Evolutionary conservation across 768 basidiomycete genomes (phyloP).

Genomic region (Suillus sp.): DNA sequence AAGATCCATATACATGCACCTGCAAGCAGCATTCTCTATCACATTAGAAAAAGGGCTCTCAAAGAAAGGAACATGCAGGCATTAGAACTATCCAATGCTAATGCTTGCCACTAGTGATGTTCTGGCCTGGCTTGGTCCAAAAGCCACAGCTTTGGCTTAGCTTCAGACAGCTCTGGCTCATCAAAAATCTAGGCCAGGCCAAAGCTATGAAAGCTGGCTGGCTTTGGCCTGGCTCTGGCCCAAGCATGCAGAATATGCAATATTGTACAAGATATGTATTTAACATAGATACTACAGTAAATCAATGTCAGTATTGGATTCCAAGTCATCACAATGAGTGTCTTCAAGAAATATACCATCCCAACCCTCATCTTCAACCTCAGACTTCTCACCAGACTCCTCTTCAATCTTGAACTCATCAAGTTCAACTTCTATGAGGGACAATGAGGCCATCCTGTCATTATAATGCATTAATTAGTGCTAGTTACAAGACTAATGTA

Average conservation of each 20-base stretch:
- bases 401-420: not conserved
- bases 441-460: too few relatives aligned
- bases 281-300: too few relatives aligned
- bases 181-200: not conserved
- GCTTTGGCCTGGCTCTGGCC: slow-evolving; percentile 14
- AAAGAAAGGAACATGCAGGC: too few relatives aligned
- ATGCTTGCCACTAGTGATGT: too few relatives aligned
- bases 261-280: too few relatives aligned
- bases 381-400: not conserved
- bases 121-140: slow-evolving; percentile 29
- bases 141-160: slow-evolving; percentile 28
- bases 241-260: slow-evolving; percentile 10
- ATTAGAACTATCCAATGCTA: too few relatives aligned
- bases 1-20: too few relatives aligned
- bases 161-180: slow-evolving; percentile 21
- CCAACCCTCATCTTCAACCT: not conserved
- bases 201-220: slow-evolving; percentile 18
- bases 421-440: not conserved
- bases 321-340: not conserved
- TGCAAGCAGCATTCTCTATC: too few relatives aligned
- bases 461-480: too few relatives aligned
- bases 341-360: not conserved
- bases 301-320: slow-evolving; percentile 8
- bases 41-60: too few relatives aligned
- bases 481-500: too few relatives aligned